Evolutionary conservation across 2,329 filamentous ascomycete species (phyloP), one percentile per base, ranked within the genome.

Genomic region (Ophiocordyceps camponoti-rufipedis): DNA sequence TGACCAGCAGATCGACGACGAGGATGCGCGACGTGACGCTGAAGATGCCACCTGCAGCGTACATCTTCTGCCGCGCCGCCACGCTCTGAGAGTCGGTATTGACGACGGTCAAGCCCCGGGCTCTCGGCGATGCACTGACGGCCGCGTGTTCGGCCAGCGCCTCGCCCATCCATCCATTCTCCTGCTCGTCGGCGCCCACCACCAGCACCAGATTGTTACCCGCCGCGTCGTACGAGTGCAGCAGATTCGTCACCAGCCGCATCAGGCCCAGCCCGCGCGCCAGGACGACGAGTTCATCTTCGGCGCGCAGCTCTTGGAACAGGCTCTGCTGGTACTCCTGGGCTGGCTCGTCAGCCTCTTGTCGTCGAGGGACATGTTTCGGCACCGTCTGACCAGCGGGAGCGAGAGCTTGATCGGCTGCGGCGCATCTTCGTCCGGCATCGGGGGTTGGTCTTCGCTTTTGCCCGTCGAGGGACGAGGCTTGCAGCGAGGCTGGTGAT

Each of bases 101-200:
- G 59, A 98, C 87, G 28, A 94, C 74, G 40, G 80, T 89, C 52
- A 98, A 69, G 1, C 91, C 91, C 50, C 88, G 78, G 44, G 87
- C 86, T 55, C 82, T 81, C 14, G 83, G 76, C 16, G 85, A 75
- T 63, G 79, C 80, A 67, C 86, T 95, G 59, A 94, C 78, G 50
- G 86, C 87, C 58, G 88, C 88, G 66, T 96, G 88, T 65, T 98
- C 91, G 23, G 91, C 91, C 58, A 98, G 69, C 29, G 87, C 85
- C 67, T 96, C 91, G 53, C 91, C 91, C 48, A 98, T 87, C 88
- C 89, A 96, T 46, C 82, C 80, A 75, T 95, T 95, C 58, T 98
- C 91, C 48, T 85, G 78, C 32, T 95, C 87, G 48, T 91, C 84
- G 33, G 91, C 88, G 10, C 87, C 88, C 40, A 96, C 78, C 18